phyloP scores from a whole-genome alignment of 441 rosid species.

The Macaranga tanarius region DNA sequence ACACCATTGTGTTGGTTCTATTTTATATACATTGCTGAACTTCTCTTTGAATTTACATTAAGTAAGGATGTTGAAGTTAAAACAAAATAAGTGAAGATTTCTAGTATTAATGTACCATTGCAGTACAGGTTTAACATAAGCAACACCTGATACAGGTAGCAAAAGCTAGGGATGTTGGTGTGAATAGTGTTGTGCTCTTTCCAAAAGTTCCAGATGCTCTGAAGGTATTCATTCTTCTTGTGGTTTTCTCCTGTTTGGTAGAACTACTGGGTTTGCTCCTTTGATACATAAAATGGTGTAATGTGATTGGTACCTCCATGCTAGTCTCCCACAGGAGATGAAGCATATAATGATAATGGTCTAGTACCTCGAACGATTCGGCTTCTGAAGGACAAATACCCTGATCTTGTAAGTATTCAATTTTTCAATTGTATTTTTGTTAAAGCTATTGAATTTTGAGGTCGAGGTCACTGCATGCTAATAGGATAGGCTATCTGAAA shows the following conservation, averaged over 20 bases:
- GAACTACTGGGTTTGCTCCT: not conserved
- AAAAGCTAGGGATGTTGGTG: slow-evolving; percentile 93
- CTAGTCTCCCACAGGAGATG: slow-evolving; percentile 86
- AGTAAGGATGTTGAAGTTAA: not conserved
- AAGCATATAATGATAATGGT: slow-evolving; percentile 88
- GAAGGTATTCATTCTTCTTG: slow-evolving; percentile 55
- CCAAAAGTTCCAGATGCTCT: slow-evolving; percentile 97
- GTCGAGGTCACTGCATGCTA: slow-evolving; percentile 10
- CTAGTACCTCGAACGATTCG: slow-evolving; percentile 83
- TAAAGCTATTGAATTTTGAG: not conserved
- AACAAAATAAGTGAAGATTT: not conserved
- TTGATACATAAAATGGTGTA: slow-evolving; percentile 2
- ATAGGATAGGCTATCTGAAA: not conserved
- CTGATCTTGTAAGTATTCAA: slow-evolving; percentile 77
- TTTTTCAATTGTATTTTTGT: slow-evolving; percentile 11
- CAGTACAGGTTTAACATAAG: not conserved
- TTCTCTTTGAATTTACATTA: not conserved
- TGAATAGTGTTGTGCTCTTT: slow-evolving; percentile 76
- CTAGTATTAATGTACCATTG: not conserved
- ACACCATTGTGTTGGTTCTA: not conserved
- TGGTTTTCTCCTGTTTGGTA: slow-evolving; percentile 6
- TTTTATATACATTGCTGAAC: not conserved
- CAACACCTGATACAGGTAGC: slow-evolving; percentile 57
- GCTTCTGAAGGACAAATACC: slow-evolving; percentile 86
- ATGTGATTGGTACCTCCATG: slow-evolving; percentile 23